These are phyloP conservation scores for Keithomyces neogunnii DNA, from an alignment of 2,329 filamentous ascomycete genomes.

Conservation along the genomic window DNA sequence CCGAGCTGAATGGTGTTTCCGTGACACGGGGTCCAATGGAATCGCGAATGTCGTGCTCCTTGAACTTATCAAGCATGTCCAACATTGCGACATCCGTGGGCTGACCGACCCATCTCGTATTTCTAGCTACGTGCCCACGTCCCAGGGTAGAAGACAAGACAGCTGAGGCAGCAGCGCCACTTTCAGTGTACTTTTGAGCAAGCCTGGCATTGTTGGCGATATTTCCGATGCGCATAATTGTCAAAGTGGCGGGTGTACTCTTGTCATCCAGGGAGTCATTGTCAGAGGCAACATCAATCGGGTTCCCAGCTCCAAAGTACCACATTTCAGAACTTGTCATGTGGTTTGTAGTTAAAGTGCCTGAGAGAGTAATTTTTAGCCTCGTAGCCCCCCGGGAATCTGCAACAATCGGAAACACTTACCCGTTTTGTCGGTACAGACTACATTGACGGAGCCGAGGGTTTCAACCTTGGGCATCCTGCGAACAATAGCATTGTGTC, in stretches of 20 bases:
- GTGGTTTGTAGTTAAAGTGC: constrained; percentile 92
- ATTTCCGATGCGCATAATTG: constrained; percentile 85
- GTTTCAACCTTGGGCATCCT: constrained; percentile 96
- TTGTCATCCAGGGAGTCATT: constrained; percentile 45
- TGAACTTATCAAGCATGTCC: constrained; percentile 82
- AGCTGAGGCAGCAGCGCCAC: constrained; percentile 59
- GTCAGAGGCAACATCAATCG: constrained; percentile 45
- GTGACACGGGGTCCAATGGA: constrained; percentile 72
- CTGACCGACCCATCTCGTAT: constrained; percentile 92
- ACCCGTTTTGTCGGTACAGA: constrained; percentile 97
- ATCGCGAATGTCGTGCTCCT: constrained; percentile 84
- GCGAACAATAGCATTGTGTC: constrained; percentile 87
- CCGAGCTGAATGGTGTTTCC: constrained; percentile 93
- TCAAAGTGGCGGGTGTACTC: constrained; percentile 65
- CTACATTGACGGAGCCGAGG: constrained; percentile 96
- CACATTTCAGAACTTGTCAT: constrained; percentile 97
- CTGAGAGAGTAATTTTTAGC: constrained; percentile 25
- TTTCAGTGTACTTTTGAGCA: constrained; percentile 61
- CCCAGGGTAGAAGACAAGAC: constrained; percentile 79
- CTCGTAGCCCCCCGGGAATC: too few species aligned
- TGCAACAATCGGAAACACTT: constrained; percentile 12
- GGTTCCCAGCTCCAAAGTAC: constrained; percentile 66
- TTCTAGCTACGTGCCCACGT: constrained; percentile 46
- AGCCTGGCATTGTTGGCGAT: constrained; percentile 92
- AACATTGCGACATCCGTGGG: constrained; percentile 97